phyloP scores from a whole-genome alignment of 371 early-diverging fungal genomes.

The Synchytrium microbalum region DNA sequence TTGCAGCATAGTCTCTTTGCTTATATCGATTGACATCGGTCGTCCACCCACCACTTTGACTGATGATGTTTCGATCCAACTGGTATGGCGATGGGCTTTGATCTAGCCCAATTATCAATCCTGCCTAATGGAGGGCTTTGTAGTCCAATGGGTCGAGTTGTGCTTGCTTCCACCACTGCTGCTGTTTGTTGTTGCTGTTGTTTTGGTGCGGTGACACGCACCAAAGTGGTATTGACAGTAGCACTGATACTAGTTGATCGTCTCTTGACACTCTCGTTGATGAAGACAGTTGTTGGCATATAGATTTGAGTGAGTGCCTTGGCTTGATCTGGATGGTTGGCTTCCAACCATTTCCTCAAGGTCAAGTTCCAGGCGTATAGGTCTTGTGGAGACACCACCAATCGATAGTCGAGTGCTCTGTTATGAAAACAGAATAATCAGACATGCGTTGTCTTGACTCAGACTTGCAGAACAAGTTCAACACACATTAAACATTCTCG shows the following conservation, averaged over 20 bases:
- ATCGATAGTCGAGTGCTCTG: neutral
- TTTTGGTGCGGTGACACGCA: no score
- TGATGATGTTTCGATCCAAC: neutral
- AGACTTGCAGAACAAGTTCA: no score
- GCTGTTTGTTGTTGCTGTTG: no score
- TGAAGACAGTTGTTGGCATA: no score
- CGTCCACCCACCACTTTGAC: neutral
- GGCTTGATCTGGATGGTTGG: neutral
- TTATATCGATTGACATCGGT: no score
- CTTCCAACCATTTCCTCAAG: neutral
- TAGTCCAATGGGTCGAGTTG: neutral
- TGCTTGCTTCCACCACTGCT: no score
- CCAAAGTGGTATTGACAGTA: no score
- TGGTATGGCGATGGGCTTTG: neutral
- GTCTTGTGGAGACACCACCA: neutral
- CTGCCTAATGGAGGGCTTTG: neutral
- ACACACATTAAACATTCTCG: constrained; percentile 48
- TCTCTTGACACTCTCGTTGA: no score
- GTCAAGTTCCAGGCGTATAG: neutral
- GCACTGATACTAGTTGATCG: no score
- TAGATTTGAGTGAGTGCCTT: no score
- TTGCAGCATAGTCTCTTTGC: no score
- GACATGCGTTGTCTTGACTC: no score
- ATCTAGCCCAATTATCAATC: neutral
- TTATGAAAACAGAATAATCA: neutral